Evolutionary conservation across 495 filamentous ascomycete species (phyloP).

Genomic region (Lasiosphaeris hirsuta): DNA sequence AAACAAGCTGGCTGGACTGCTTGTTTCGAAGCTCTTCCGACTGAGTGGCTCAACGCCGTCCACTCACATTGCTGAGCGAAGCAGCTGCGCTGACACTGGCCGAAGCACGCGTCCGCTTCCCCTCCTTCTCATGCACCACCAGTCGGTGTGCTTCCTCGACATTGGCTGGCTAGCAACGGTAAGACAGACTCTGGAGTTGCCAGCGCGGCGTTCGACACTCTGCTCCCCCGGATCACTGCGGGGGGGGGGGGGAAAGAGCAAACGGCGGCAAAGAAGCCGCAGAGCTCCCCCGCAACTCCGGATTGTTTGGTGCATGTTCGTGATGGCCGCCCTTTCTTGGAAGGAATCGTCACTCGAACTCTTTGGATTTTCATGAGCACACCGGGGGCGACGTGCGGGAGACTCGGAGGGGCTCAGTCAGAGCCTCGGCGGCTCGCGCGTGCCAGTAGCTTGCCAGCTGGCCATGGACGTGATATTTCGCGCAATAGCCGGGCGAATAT

Average conservation of each 20-base stretch:
- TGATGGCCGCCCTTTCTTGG: not conserved
- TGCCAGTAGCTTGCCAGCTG: not conserved
- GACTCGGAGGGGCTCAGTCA: too few species aligned
- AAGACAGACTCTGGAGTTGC: constrained; percentile 4
- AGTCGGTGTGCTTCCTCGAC: not conserved
- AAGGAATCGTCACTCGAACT: too few species aligned
- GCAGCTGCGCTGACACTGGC: constrained; percentile 3
- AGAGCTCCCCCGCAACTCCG: not conserved
- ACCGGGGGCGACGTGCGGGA: not conserved
- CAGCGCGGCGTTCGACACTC: not conserved
- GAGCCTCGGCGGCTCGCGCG: too few species aligned
- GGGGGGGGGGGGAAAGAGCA: not conserved
- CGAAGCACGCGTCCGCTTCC: not conserved
- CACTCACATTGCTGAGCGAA: constrained; percentile 6
- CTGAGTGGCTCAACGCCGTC: constrained; percentile 8
- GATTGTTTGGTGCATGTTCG: not conserved
- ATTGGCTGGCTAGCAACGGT: constrained; percentile 4
- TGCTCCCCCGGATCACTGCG: not conserved
- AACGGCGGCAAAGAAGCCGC: not conserved
- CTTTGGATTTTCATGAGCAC: not conserved
- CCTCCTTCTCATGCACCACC: constrained; percentile 7
- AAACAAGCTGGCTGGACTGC: not conserved
- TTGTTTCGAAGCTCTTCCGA: not conserved
- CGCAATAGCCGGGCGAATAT: constrained; percentile 23
- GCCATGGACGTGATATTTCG: constrained; percentile 14